phyloP scores from a whole-genome alignment of 352 stramenopile species.

The Phytopythium vexans region DNA sequence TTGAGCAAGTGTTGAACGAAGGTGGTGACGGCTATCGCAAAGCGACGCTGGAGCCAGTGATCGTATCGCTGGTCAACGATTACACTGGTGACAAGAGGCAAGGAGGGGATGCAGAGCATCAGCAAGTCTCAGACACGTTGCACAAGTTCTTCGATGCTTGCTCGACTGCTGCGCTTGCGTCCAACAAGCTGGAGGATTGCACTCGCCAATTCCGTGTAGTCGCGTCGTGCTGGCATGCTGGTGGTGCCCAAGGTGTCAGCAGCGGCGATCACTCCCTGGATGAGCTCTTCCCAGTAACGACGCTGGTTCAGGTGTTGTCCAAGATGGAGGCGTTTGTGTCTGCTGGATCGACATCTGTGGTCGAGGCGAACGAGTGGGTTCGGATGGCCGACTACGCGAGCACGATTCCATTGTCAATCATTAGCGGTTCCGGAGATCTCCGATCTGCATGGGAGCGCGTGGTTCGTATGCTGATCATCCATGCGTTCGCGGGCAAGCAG shows the following conservation, averaged over 20 bases:
- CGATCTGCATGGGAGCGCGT: slow-evolving; percentile 52
- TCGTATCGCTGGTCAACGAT: slow-evolving; percentile 1
- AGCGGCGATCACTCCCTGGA: not conserved
- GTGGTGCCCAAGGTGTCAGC: not conserved
- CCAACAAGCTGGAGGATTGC: too few relatives aligned
- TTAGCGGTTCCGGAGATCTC: slow-evolving; percentile 21
- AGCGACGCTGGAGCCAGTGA: not conserved
- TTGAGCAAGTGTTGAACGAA: slow-evolving; percentile 13
- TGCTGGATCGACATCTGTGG: slow-evolving; percentile 23
- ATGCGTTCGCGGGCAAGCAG: slow-evolving; percentile 59
- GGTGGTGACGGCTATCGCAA: slow-evolving; percentile 6
- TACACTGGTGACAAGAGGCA: not conserved
- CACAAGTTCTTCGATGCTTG: slow-evolving; percentile 13
- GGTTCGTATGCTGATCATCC: slow-evolving; percentile 41
- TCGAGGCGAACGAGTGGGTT: slow-evolving; percentile 43
- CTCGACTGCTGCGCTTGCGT: not conserved
- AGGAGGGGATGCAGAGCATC: slow-evolving; percentile 8
- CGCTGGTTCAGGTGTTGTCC: slow-evolving; percentile 22
- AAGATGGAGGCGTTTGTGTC: slow-evolving; percentile 28
- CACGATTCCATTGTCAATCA: slow-evolving; percentile 20
- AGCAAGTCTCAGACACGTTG: slow-evolving; percentile 12
- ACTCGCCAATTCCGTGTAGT: slow-evolving; percentile 7
- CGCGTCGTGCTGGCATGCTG: slow-evolving; percentile 13
- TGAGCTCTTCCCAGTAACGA: slow-evolving; percentile 23
- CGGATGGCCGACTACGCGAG: slow-evolving; percentile 31